Evolutionary conservation across 2,329 filamentous ascomycete species (phyloP).

Genomic region (Alternaria triticimaculans): DNA sequence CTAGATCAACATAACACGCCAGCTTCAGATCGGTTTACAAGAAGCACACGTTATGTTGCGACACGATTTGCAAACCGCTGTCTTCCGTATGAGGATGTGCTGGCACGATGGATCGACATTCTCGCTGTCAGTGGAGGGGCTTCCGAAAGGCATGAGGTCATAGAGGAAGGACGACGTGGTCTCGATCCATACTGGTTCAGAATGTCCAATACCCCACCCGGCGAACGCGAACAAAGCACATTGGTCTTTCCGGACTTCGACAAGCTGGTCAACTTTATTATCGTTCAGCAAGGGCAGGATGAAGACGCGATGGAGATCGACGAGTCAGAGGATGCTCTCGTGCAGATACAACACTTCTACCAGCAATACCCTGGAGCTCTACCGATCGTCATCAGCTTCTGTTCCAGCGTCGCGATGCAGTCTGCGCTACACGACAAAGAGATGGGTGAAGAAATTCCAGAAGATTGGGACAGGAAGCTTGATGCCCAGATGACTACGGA

Average conservation of each 20-base stretch:
- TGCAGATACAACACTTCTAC: slow-evolving; percentile 40
- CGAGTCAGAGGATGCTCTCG: slow-evolving; percentile 30
- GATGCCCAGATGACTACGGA: slow-evolving; percentile 76
- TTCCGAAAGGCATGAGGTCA: slow-evolving; percentile 78
- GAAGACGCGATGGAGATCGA: slow-evolving; percentile 46
- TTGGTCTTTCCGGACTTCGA: slow-evolving; percentile 53
- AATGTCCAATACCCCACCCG: slow-evolving; percentile 60
- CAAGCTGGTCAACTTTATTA: slow-evolving; percentile 54
- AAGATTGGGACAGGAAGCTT: slow-evolving; percentile 84
- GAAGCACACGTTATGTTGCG: slow-evolving; percentile 78
- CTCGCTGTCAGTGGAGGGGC: slow-evolving; percentile 73
- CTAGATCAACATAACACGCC: slow-evolving; percentile 20
- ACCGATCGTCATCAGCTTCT: slow-evolving; percentile 73
- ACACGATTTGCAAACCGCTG: slow-evolving; percentile 91
- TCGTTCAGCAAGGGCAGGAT: slow-evolving; percentile 45
- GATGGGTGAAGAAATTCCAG: slow-evolving; percentile 65
- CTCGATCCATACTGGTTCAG: slow-evolving; percentile 79
- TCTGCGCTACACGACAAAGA: slow-evolving; percentile 59
- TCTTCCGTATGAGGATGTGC: slow-evolving; percentile 77
- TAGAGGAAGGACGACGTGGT: slow-evolving; percentile 89
- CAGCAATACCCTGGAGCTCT: slow-evolving; percentile 61
- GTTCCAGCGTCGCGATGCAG: slow-evolving; percentile 66
- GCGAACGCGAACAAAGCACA: slow-evolving; percentile 25
- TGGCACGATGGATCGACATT: slow-evolving; percentile 87
- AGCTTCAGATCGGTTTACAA: slow-evolving; percentile 50